Base-by-base conservation (phyloP, 2,329 filamentous ascomycete species). In the Ascochyta rabiei region DNA sequence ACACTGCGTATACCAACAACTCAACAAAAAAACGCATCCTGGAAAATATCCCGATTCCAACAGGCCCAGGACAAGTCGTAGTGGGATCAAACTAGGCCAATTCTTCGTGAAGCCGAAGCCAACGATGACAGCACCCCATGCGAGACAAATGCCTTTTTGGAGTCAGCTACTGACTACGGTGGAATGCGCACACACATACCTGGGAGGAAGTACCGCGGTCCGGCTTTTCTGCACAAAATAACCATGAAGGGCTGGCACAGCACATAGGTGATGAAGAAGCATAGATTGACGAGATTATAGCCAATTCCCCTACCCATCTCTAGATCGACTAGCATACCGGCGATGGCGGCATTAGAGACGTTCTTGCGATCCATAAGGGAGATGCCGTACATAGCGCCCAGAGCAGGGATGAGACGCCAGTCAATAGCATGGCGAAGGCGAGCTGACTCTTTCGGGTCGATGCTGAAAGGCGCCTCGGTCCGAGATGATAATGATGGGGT, bases 211-310 rank as follows among this genome's bases (percentile, higher is more conserved):
- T 50, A 63, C 38, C 63, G 48, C 3, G 66, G 64, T 0, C 64
- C 64, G 15, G 66, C 46, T 24, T 63, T 63, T 2, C 66, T 47
- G 38, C 60, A 63, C 2, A 64, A 7, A 19, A 67, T 48, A 16
- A 64, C 63, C 59, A 63, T 62, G 44, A 65, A 60, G 1, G 66
- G 64, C 52, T 67, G 61, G 33, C 53, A 61, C 15, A 66, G 55
- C 28, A 67, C 60, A 28, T 69, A 67, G 8, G 66, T 66, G 45
- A 66, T 67, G 45, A 69, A 69, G 51, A 69, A 69, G 48, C 61
- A 63, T 28, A 67, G 48, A 21, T 65, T 67, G 50, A 69, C 61
- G 3, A 69, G 52, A 16, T 63, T 66, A 47, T 67, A 69, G 0
- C 56, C 56, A 31, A 51, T 47, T 1, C 64, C 66, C 15, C 53